These are phyloP conservation scores for Phytophthora nicotianae DNA, from an alignment of 352 stramenopile species.

Conservation along the genomic window DNA sequence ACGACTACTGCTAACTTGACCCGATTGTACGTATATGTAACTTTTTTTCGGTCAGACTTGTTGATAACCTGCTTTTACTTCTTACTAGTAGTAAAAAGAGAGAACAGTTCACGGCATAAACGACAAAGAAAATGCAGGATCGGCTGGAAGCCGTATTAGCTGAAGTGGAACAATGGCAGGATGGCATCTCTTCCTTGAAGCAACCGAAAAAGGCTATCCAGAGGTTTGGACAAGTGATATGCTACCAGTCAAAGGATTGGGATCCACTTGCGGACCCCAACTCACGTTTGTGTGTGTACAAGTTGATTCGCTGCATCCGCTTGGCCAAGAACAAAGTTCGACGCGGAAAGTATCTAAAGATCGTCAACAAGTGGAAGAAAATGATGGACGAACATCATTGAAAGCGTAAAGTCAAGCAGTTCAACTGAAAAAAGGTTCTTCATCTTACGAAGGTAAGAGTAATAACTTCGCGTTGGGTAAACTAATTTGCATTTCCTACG, in stretches of 20 bases:
- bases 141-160: conserved; percentile 5
- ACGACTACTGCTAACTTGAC: no score
- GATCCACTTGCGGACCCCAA: conserved; percentile 14
- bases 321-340: conserved; percentile 18
- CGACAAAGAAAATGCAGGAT: conserved; percentile 1
- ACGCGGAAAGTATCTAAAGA: conserved; percentile 7
- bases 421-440: no score
- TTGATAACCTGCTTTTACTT: no score
- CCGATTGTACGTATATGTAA: no score
- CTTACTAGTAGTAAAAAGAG: no score
- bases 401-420: no score
- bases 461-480: no score
- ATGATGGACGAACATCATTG: conserved; percentile 5
- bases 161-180: conserved; percentile 29
- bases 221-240: conserved; percentile 12
- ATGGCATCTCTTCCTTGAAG: conserved; percentile 33
- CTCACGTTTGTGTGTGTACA: conserved; percentile 18
- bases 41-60: no score
- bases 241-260: conserved; percentile 25
- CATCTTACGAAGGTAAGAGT: no score
- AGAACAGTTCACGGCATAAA: conserved; percentile 6
- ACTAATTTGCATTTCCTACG: no score
- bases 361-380: not conserved
- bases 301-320: conserved; percentile 23
- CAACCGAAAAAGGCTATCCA: conserved; percentile 35